Percentiles rank a stretch among this genome's conserved stretches.
phyloP scores from a whole-genome alignment of 2,329 filamentous ascomycete species.

The Hypomyces rosellus region DNA sequence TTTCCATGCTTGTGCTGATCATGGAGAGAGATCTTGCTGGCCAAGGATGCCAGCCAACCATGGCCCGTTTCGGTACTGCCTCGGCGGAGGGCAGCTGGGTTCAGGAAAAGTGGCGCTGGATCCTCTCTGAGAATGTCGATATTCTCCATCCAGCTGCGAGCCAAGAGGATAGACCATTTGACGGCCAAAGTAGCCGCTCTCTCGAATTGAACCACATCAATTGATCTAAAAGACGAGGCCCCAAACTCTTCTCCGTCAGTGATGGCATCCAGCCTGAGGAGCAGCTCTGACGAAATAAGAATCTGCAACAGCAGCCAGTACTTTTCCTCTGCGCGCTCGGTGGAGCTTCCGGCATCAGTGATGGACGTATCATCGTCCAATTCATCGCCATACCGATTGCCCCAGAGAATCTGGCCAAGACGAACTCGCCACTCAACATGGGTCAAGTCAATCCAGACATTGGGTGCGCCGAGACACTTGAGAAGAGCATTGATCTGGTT shows the following conservation, averaged over 20 bases:
- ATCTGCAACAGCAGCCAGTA: conserved; percentile 64
- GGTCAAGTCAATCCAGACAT: conserved; percentile 70
- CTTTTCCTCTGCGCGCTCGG: conserved; percentile 53
- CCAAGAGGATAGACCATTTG: conserved; percentile 60
- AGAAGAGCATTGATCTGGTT: conserved; percentile 66
- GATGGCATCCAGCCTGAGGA: conserved; percentile 57
- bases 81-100: conserved; percentile 14
- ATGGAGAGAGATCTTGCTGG: conserved; percentile 45
- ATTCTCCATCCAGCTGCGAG: conserved; percentile 62
- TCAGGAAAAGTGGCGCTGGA: conserved; percentile 11
- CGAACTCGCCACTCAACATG: conserved; percentile 69
- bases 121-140: conserved; percentile 49
- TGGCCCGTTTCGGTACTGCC: conserved; percentile 14
- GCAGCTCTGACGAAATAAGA: conserved; percentile 57
- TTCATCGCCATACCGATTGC: conserved; percentile 43
- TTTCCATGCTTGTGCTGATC: conserved; percentile 32
- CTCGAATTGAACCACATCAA: conserved; percentile 55
- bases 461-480: conserved; percentile 56
- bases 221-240: conserved; percentile 43
- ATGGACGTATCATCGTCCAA: conserved; percentile 48
- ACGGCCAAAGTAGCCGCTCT: conserved; percentile 55
- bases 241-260: conserved; percentile 54
- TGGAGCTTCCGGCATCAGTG: conserved; percentile 40
- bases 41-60: conserved; percentile 53
- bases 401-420: conserved; percentile 67